phyloP scores from a whole-genome alignment of 1,284 basidiomycete species.

The Cerioporus squamosus region DNA sequence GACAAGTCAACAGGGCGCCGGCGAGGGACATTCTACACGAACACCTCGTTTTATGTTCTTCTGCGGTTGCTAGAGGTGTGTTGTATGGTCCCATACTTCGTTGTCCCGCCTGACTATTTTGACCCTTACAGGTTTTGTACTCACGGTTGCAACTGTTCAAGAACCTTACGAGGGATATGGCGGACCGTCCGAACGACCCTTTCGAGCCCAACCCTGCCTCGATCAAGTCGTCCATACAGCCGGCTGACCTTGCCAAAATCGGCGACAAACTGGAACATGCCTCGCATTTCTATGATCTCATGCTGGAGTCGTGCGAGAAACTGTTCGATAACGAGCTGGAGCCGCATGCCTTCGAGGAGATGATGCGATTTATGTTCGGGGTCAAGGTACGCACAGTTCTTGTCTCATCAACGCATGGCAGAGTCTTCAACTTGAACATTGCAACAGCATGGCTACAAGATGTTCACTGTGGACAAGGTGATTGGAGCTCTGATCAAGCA shows the following conservation, averaged over 20 bases:
- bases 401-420: no score
- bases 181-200: slow-evolving; percentile 37
- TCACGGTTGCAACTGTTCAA: slow-evolving; percentile 86
- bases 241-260: slow-evolving; percentile 27
- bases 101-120: neutral
- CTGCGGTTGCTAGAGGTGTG: slow-evolving; percentile 84
- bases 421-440: neutral
- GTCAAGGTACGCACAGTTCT: slow-evolving; percentile 53
- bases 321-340: slow-evolving; percentile 95
- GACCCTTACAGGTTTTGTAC: slow-evolving; percentile 72
- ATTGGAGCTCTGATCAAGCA: slow-evolving; percentile 89
- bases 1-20: slow-evolving; percentile 42
- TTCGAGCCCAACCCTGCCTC: slow-evolving; percentile 34
- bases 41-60: slow-evolving; percentile 87
- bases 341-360: slow-evolving; percentile 87
- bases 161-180: slow-evolving; percentile 57
- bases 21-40: slow-evolving; percentile 82
- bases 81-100: slow-evolving; percentile 4
- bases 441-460: slow-evolving; percentile 72
- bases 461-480: slow-evolving; percentile 94
- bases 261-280: slow-evolving; percentile 26
- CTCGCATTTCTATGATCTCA: slow-evolving; percentile 77
- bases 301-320: slow-evolving; percentile 88
- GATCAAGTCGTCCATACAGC: slow-evolving; percentile 37
- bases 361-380: slow-evolving; percentile 90